Evolutionary conservation across 2,329 filamentous ascomycete species (phyloP).

Genomic region (Curvularia sp.): DNA sequence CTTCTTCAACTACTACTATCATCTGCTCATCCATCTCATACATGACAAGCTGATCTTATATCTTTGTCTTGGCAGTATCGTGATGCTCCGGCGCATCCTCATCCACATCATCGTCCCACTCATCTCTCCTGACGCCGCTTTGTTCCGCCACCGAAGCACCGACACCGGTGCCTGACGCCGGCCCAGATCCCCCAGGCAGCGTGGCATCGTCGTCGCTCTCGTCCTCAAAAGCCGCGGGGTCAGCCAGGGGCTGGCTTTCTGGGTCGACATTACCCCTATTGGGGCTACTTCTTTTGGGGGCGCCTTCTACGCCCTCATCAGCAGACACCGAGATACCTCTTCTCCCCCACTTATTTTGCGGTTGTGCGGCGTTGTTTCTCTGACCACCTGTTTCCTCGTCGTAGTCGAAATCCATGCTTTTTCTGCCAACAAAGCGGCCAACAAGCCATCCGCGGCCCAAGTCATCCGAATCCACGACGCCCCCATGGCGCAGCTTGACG

Average conservation of each 20-base stretch:
- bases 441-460: slow-evolving; percentile 85
- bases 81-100: slow-evolving; percentile 44
- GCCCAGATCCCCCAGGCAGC: slow-evolving; percentile 21
- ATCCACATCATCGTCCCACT: slow-evolving; percentile 50
- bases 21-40: background rate
- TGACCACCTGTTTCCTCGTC: slow-evolving; percentile 62
- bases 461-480: slow-evolving; percentile 89
- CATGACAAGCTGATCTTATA: background rate
- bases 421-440: slow-evolving; percentile 73
- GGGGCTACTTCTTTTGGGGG: slow-evolving; percentile 32
- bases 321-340: slow-evolving; percentile 66
- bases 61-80: slow-evolving; percentile 26
- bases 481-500: slow-evolving; percentile 88
- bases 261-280: slow-evolving; percentile 32
- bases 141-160: slow-evolving; percentile 24
- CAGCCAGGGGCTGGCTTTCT: slow-evolving; percentile 51
- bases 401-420: slow-evolving; percentile 57
- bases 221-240: slow-evolving; percentile 57
- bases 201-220: slow-evolving; percentile 53
- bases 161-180: background rate
- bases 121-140: slow-evolving; percentile 47
- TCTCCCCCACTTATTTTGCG: slow-evolving; percentile 61
- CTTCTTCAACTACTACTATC: background rate
- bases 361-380: slow-evolving; percentile 31
- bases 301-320: slow-evolving; percentile 58